Base-by-base conservation (phyloP, 768 basidiomycete genomes). In the Leccinum barrowsii region DNA sequence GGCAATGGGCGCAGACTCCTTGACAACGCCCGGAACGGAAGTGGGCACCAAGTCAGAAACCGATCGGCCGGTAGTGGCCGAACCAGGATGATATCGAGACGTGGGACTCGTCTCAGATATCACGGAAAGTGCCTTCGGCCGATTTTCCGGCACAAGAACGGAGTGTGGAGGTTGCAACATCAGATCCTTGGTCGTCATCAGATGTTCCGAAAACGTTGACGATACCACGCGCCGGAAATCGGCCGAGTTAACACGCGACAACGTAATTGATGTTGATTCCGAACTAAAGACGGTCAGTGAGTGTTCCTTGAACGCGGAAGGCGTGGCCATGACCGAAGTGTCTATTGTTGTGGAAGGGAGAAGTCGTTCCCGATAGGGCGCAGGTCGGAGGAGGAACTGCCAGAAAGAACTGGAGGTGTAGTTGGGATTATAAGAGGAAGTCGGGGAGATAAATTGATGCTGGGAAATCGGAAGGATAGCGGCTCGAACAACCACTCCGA, bases 201-300 rank as follows among this genome's bases (percentile, higher is more conserved):
- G 49, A 49, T 54, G 67, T 54, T 73, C 77, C 2, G 70, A 63
- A 59, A 64, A 54, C 7, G 68, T 57, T 26, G 67, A 52, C 5
- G 67, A 60, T n/a, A 61, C 37, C 44, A 57, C 24, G 59, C 63
- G 55, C 44, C 65, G 65, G 51, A 65, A 53, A 57, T 57, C 50
- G 7, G 70, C 68, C 17, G 75, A 60, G 44, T 65, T 71, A 15
- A 70, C 63, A 32, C 65, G 60, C 24, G 63, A 63, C 2, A 72
- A 54, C 11, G 54, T 63, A 49, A 65, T 67, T 28, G 70, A 57
- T 61, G 75, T 82, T 13, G 77, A 74, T 32, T 78, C 78, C 22
- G 80, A 77, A 53, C 75, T 77, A 59, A 83, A 79, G 24, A 85
- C 70, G 0, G 84, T 80, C 24, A 84, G 63, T 1, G 84, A 80